Base-by-base conservation (phyloP, 208 protist genomes). In the Trypanosoma platydactyli region DNA sequence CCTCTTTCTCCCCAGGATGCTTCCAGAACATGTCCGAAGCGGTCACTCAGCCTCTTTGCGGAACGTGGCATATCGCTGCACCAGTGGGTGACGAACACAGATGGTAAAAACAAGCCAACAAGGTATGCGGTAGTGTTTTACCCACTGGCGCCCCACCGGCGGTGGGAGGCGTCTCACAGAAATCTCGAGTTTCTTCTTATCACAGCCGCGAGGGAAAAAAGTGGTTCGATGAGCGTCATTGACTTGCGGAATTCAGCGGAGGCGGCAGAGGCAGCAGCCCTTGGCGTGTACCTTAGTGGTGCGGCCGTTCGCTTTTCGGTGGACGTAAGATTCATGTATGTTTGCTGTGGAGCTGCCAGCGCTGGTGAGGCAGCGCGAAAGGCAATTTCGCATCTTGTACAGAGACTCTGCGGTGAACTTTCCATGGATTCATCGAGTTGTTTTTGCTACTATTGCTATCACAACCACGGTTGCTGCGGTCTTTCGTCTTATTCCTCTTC, bases 251-350 rank as follows among this genome's bases (percentile, higher is more conserved):
- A 38, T 38, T 38, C 33, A 9, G 33, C 33, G 33, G 33, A 38
- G 33, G 33, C 33, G 33, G 33, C 9, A 9, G 33, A 20, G 20
- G 22, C 53, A 41, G 35, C 18, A 44, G 25, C n/a, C 4, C 7
- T 20, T 13, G 48, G 25, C 15, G 49, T 16, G 15, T 30, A 69
- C 6, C 63, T 76, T 54, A 62, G 52, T 6, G 73, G 62, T 29
- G 62, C 57, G 6, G 74, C 69, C 9, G 25, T 80, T 30, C 35
- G 45, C 13, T 76, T 80, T 54, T 71, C 74, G 15, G 52, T 59
- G 20, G 68, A 70, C 45, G 68, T 61, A 3, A 7, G 30, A 0
- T 73, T 57, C 56, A 68, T 78, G 66, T 64, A 63, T 49, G 42
- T 49, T 2, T 78, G 66, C 38, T 66, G 70, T 38, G 85, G 80